Base-by-base conservation (phyloP, 208 protist species). In the Trypanosomatidae sp. region DNA sequence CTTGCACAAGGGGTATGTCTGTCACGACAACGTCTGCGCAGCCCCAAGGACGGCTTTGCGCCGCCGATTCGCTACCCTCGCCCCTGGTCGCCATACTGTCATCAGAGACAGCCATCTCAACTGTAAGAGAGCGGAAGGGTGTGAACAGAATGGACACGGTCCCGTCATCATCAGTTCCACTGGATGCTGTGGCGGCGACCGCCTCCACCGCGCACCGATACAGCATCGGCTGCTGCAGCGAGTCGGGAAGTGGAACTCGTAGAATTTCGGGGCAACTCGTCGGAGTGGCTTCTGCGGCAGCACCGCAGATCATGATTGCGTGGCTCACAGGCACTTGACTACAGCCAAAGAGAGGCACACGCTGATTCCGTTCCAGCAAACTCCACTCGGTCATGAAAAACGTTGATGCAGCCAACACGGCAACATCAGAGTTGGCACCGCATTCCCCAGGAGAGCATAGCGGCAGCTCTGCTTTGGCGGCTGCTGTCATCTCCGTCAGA, bases 11-110 rank as follows among this genome's bases (percentile, higher is more conserved):
- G 0, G 76, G 10, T 5, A 58, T 58, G 28, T 80, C 76, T 9
- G 76, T 76, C 36, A 73, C 43, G 3, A 76, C 66, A 22, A 80
- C 65, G 33, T 80, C 76, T 15, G 30, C 72, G 33, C 76, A 80
- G 4, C 76, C 76, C 76, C 76, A 80, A 50, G 76, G 46, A 13
- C 28, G 15, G 30, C 53, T 19, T n/a, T 22, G 39, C 9, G 25
- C 6, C 30, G 53, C 19, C 39, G 64, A 3, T n/a, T 36, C 25
- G 28, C 58, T 17, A 13, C 5, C 44, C 12, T 41, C 28, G 56
- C 19, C 46, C n/a, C 0, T n/a, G 19, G 46, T 8, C 2, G 8
- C 12, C 19, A 10, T 36, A 13, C 56, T 53, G n/a, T 68, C 39
- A n/a, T 75, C 69, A 43, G 69, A 36, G 22, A 68, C 15, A 15